Base-by-base conservation (phyloP, 1,284 basidiomycete genomes). In the Testicularia cyperi region DNA sequence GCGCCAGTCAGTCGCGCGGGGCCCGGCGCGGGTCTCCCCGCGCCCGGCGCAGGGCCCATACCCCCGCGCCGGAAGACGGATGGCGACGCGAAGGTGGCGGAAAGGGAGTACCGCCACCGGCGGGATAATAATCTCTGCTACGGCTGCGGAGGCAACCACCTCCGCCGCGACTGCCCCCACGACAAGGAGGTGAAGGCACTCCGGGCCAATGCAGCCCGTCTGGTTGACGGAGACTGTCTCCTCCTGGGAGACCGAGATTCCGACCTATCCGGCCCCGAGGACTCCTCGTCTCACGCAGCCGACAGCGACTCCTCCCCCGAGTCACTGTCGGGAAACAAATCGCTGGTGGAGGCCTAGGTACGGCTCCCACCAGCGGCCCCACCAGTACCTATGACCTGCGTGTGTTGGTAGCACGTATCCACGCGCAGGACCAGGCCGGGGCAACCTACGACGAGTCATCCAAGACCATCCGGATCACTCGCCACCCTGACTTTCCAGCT, bases 81-180 rank as follows among this genome's bases (percentile, higher is more conserved):
- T 21, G 34, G 4, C 34, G 24, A 13, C n/a, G n/a, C n/a, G n/a
- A n/a, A n/a, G n/a, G n/a, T n/a, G n/a, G n/a, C n/a, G n/a, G n/a
- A n/a, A n/a, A n/a, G n/a, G n/a, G n/a, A n/a, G n/a, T n/a, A n/a
- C n/a, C n/a, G n/a, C n/a, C 15, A 36, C 18, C 34, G 34, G 5
- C 34, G 34, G 6, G 34, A 36, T 13, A 36, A 36, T n/a, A 22
- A 24, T 12, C 34, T 8, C 13, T 36, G 34, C 24, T 36, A 36
- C 24, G 34, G 34, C 10, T 36, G 34, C 22, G 34, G 34, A 6
- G 21, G 34, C 4, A 15, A n/a, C 4, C 34, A 36, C 15, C 30
- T 9, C 9, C 9, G 9, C 30, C 8, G 15, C 7, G 30, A 31
- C 30, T 31, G 30, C 18, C 30, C 30, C 30, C 9, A 31, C 7